Conservation (phyloP, 2,329 filamentous ascomycete species). For the Dactylellina drechsleri region DNA sequence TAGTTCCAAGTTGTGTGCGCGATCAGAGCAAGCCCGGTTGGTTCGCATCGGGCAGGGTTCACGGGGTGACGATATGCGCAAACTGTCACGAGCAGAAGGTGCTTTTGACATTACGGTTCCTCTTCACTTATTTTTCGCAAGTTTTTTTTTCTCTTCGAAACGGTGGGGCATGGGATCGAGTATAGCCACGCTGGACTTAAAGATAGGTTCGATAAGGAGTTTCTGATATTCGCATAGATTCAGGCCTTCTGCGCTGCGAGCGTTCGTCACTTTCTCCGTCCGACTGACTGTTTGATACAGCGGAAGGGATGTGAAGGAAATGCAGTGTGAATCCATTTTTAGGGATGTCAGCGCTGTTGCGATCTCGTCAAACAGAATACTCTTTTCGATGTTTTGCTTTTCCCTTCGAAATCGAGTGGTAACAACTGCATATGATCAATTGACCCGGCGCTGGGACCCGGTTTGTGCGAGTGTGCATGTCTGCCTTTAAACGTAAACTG, state of each 20-base stretch:
- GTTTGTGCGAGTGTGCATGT: neutral
- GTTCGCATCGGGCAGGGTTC: slow-evolving; percentile 43
- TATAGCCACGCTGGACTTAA: slow-evolving; percentile 9
- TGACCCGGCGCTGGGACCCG: neutral
- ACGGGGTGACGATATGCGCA: slow-evolving; percentile 42
- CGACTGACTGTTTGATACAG: neutral
- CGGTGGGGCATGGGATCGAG: neutral
- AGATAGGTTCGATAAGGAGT: neutral
- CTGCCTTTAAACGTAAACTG: slow-evolving; percentile 26
- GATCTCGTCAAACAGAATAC: neutral
- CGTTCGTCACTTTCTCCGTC: neutral
- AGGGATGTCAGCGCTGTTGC: slow-evolving; percentile 12
- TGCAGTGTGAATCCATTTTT: neutral
- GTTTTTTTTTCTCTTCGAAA: neutral
- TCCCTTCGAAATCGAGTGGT: too few species aligned
- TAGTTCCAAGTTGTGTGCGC: slow-evolving; percentile 23
- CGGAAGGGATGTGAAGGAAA: neutral
- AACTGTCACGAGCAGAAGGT: slow-evolving; percentile 33
- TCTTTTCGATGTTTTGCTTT: neutral
- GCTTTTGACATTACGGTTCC: slow-evolving; percentile 9
- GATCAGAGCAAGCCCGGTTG: slow-evolving; percentile 39
- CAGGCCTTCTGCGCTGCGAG: slow-evolving; percentile 11
- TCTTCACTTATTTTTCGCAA: neutral
- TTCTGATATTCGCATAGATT: neutral
- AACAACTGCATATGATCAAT: neutral